phyloP scores from a whole-genome alignment of 129 eudicot species.

The Arctium lappa region DNA sequence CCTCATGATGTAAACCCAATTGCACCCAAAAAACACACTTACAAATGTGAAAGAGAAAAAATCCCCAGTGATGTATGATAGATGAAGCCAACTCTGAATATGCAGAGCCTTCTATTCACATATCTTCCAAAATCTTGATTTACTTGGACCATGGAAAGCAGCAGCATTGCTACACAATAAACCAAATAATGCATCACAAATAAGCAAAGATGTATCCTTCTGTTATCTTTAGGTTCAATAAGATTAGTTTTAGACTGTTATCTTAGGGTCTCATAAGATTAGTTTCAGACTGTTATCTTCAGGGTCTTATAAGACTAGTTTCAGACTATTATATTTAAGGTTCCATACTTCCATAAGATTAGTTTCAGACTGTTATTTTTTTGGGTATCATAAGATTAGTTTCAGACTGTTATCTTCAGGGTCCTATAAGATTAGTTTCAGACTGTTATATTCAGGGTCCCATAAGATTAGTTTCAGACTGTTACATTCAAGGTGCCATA shows the following conservation, averaged over 20 bases:
- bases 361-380: neutral
- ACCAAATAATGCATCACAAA: neutral
- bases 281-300: neutral
- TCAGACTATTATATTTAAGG: neutral
- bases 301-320: neutral
- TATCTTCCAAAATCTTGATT: slow-evolving; percentile 24
- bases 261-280: neutral
- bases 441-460: neutral
- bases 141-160: slow-evolving; percentile 49
- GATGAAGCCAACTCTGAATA: slow-evolving; percentile 29
- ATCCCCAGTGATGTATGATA: slow-evolving; percentile 22
- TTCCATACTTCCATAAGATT: too few species aligned
- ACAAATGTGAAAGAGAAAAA: slow-evolving; percentile 25
- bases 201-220: neutral
- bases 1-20: slow-evolving; percentile 27
- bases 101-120: slow-evolving; percentile 45
- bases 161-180: slow-evolving; percentile 15
- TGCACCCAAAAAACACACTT: slow-evolving; percentile 34
- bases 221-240: too few species aligned
- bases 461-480: neutral
- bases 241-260: neutral
- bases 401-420: neutral
- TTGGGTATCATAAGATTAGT: neutral
- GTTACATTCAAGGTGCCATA: neutral
- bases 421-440: neutral